Evolutionary conservation across 2,329 filamentous ascomycete species (phyloP).

Genomic region (Sporothrix globosa): DNA sequence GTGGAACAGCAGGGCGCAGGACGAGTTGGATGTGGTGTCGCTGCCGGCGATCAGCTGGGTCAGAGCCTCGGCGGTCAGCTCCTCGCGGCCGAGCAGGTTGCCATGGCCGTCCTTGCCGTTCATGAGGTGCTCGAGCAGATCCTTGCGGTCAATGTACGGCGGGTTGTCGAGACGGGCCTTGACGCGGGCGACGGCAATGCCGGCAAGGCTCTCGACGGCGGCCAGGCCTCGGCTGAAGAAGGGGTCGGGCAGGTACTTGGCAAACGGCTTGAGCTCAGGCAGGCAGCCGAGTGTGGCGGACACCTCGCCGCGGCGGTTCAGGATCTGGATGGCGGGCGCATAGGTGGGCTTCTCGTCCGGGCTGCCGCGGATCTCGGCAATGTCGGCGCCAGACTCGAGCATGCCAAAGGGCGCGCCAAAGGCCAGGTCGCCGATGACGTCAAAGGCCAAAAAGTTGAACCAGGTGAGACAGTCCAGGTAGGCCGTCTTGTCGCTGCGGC

Average conservation of each 20-base stretch:
- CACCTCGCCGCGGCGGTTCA: constrained; percentile 87
- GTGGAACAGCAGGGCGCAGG: constrained; percentile 82
- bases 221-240: constrained; percentile 77
- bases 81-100: constrained; percentile 68
- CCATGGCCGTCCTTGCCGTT: constrained; percentile 82
- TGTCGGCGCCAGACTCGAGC: constrained; percentile 74
- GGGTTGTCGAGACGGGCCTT: constrained; percentile 71
- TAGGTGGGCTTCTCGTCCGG: constrained; percentile 66
- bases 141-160: constrained; percentile 68
- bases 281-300: constrained; percentile 76
- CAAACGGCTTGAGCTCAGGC: constrained; percentile 76
- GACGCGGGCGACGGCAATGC: constrained; percentile 84
- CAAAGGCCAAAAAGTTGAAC: constrained; percentile 70
- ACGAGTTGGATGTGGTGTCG: constrained; percentile 75
- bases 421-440: constrained; percentile 61
- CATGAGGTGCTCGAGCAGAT: constrained; percentile 81
- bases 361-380: constrained; percentile 70
- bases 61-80: constrained; percentile 84
- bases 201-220: constrained; percentile 78
- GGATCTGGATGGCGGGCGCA: constrained; percentile 79
- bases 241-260: constrained; percentile 76
- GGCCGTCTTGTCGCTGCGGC: constrained; percentile 58
- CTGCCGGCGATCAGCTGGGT: constrained; percentile 84
- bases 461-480: constrained; percentile 74
- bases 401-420: constrained; percentile 83